Evolutionary conservation across 805 yeast species (phyloP), one percentile per base, ranked within the genome.

Genomic region (Kodamaea restingae): DNA sequence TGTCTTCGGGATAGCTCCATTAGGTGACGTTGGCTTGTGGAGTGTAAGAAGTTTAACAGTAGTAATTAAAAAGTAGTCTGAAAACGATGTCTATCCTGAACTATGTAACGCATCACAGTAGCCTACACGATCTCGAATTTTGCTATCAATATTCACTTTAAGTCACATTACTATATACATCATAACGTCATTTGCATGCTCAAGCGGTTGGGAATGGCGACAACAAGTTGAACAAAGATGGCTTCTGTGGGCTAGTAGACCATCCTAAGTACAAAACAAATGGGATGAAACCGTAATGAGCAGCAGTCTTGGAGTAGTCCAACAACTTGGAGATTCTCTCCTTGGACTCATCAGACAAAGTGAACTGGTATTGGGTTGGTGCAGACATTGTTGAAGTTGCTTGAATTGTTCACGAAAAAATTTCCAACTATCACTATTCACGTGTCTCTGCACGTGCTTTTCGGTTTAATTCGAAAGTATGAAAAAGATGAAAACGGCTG

Each of bases 201-300:
- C 70, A 84, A 55, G 78, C 84, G 47, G 85, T 75, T 50, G 95
- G 93, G 53, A 86, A 73, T 36, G 95, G 95, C 48, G 90, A 81
- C 52, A 85, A 72, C 53, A 85, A 73, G 56, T 72, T 74, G 63
- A 91, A 73, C 58, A 91, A 70, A 49, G 80, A 80, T 47, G 97
- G 97, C 67, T 84, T 86, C 64, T 83, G 84, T 41, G 88, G 73
- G 47, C 91, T 81, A 51, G 86, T 79, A 35, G 69, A 59, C 71
- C 71, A 68, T 15, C 73, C 98, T 53, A 93, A 71, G 73, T 93
- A 93, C 58, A 93, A 72, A 49, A 93, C 82, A 60, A 93, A 84
- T 41, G 98, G 98, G 55, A 93, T 82, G 87, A 95, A 93, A 34
- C 98, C 97, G 66, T 88, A 93, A 67, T 95, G 98, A 43, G 91